Percentiles rank a stretch among this genome's conserved stretches.
Conservation (phyloP, 2,329 filamentous ascomycete genomes). For the Cercospora zeina region DNA sequence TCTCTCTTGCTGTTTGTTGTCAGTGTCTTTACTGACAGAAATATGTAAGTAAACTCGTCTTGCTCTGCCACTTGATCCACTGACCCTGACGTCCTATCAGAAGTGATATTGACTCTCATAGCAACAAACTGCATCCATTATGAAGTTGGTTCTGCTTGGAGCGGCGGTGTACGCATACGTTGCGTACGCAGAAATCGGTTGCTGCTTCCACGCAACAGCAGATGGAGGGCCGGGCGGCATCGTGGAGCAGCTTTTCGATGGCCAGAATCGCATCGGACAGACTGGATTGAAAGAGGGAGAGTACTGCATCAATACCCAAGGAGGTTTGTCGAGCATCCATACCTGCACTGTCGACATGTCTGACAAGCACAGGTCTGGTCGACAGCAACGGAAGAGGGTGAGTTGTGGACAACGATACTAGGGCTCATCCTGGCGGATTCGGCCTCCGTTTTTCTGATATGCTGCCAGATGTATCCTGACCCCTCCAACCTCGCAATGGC, state of each 20-base stretch:
- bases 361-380: conserved; percentile 45
- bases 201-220: conserved; percentile 57
- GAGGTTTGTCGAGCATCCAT: conserved; percentile 36
- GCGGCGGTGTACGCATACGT: conserved; percentile 1
- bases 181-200: conserved; percentile 6
- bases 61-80: neutral
- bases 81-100: neutral
- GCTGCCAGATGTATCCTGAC: conserved; percentile 58
- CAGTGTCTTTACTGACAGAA: neutral
- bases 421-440: neutral
- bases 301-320: conserved; percentile 58
- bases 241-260: conserved; percentile 62
- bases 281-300: conserved; percentile 43
- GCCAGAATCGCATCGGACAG: conserved; percentile 61
- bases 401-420: neutral
- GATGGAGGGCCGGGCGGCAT: conserved; percentile 46
- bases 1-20: neutral
- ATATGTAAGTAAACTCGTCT: neutral
- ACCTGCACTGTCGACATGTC: neutral
- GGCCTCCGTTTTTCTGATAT: neutral
- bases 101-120: neutral
- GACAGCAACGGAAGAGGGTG: conserved; percentile 57
- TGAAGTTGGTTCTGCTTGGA: conserved; percentile 2
- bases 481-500: conserved; percentile 59
- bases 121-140: neutral